Base-by-base conservation (phyloP, 2,329 filamentous ascomycete genomes). In the Alternaria sp. region DNA sequence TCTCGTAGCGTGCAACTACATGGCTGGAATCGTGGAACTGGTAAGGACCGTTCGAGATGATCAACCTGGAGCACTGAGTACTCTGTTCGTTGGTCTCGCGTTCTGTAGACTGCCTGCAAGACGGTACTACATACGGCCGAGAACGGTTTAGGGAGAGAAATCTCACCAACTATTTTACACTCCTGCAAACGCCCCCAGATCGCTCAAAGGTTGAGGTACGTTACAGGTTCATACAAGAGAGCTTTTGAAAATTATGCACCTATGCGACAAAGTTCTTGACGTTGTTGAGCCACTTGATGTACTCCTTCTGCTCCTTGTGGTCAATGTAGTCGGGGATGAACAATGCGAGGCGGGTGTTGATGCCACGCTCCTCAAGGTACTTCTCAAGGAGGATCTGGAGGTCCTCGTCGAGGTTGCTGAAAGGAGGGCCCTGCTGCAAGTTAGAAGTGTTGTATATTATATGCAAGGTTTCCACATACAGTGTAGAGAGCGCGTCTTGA, bases 271-370 rank as follows among this genome's bases (percentile, higher is more conserved):
- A 97, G 65, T 82, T 83, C 88, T 94, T 95, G 81, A 97, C 87
- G 77, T 91, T 88, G 80, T 89, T 87, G 79, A 99, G 84, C 95
- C 96, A 99, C 68, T 86, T 83, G 63, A 96, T 83, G 81, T 99
- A 99, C 86, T 99, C 95, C 82, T 89, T 91, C 88, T 98, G 94
- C 88, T 99, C 95, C 89, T 99, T 99, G 82, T 91, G 88, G 78
- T 98, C 93, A 75, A 98, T 94, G 83, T 97, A 99, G 79, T 98
- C 94, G 38, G 94, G 93, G 44, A 96, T 90, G 80, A 98, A 97
- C 69, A 94, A 83, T 54, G 94, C 94, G 72, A 99, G 87, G 60
- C 90, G 87, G 71, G 91, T 89, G 75, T 94, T 93, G 81, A 99
- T 88, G 66, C 94, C 95, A 71, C 95, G 88, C 86, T 97, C 95